Evolutionary conservation across 1,284 basidiomycete genomes (phyloP).

Genomic region (Rhodotorula sp.): DNA sequence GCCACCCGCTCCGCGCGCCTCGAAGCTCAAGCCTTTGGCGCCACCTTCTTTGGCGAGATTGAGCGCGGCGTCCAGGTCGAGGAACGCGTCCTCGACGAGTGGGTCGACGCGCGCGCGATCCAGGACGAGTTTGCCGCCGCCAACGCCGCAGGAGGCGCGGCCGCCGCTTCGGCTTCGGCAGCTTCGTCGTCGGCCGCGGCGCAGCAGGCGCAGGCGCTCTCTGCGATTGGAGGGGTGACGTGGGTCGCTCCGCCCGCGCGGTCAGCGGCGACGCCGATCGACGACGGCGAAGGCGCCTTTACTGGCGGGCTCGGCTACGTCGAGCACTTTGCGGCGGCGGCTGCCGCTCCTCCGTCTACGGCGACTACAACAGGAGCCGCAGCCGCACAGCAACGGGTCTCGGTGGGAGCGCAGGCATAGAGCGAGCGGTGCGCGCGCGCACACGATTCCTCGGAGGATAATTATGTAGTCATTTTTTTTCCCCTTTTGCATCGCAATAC

Average conservation of each 20-base stretch:
- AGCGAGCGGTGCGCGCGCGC: background rate
- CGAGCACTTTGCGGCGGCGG: constrained; percentile 71
- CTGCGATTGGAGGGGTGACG: background rate
- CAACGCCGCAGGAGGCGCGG: background rate
- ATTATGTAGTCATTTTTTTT: background rate
- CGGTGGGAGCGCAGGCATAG: constrained; percentile 4
- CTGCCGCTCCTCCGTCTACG: no score
- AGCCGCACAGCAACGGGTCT: background rate
- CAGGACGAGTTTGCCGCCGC: constrained; percentile 27
- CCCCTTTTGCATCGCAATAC: background rate
- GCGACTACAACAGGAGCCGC: background rate
- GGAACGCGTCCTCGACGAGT: constrained; percentile 57
- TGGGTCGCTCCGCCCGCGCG: background rate
- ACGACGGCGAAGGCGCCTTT: constrained; percentile 19
- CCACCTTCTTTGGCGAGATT: constrained; percentile 65
- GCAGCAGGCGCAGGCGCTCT: constrained; percentile 3
- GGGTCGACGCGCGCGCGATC: constrained; percentile 29
- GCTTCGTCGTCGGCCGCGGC: background rate
- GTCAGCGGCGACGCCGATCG: background rate
- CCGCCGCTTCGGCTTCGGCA: background rate
- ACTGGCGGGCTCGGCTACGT: constrained; percentile 46
- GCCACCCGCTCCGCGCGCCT: constrained; percentile 70
- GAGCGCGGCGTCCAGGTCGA: constrained; percentile 64
- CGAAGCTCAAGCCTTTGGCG: constrained; percentile 77
- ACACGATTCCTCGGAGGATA: no score